Base-by-base conservation (phyloP, 1,139 yeast species). In the Pneumocystis oryctolagi region DNA sequence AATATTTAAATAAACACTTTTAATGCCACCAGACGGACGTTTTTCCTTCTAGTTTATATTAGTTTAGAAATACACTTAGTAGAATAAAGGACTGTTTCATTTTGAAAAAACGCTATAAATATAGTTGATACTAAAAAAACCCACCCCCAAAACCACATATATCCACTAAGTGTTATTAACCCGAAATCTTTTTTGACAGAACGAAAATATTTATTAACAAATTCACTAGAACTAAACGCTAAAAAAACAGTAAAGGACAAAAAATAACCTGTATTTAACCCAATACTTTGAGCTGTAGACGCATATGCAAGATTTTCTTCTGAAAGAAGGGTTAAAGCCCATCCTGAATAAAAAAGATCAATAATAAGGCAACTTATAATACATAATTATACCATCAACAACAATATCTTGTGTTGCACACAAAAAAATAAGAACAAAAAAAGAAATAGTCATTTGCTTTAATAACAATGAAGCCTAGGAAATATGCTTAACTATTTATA, bases 331-430 rank as follows among this genome's bases (percentile, higher is more conserved):
- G 97, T 92, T 71, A 92, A 76, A 0, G 97, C 97, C 98, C 98
- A 92, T 5, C 55, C 55, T 47, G 5, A n/a, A 47, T 9, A 47
- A 6, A 12, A 47, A 37, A 20, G 12, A 25, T 47, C 14, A 47
- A 9, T 25, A 40, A 40, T 25, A 25, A 47, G 3, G n/a, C 12
- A 1, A 25, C 31, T 4, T 47, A 25, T 25, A 12, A 25, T 12
- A 9, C 5, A 47, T 25, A 25, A 12, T 9, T n/a, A 12, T 25
- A 47, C 98, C 98, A 74, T 92, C 99, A 18, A 92, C 98, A 0
- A 98, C 97, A 64, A 92, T 92, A 72, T 92, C 99, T 73, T 92
- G 98, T 0, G 99, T 92, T 2, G 98, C 97, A 75, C 97, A 90
- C 65, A 92, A 78, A 65, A 92, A 82, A 58, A 92, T 92, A 65